phyloP scores from a whole-genome alignment of 306 rosid genomes.

The Pueraria montana region DNA sequence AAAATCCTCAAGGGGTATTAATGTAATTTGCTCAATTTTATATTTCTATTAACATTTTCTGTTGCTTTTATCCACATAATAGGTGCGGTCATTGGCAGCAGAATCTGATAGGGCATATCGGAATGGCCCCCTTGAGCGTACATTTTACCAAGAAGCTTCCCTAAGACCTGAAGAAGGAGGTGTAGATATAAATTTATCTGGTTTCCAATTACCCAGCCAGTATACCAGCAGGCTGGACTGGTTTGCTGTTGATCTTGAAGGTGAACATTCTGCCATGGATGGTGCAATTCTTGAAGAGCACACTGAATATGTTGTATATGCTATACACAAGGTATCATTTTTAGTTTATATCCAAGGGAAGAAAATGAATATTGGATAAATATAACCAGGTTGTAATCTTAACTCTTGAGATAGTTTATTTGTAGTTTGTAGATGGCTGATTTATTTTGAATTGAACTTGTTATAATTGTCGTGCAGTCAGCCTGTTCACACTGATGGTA shows the following conservation, averaged over 20 bases:
- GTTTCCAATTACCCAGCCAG: slow-evolving; percentile 67
- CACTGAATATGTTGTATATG: slow-evolving; percentile 84
- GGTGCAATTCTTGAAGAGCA: slow-evolving; percentile 94
- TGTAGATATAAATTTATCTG: slow-evolving; percentile 50
- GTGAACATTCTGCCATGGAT: slow-evolving; percentile 99
- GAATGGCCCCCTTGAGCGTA: slow-evolving; percentile 83
- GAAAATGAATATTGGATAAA: slow-evolving; percentile 42
- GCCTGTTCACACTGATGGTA: slow-evolving; percentile 19
- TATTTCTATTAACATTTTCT: slow-evolving; percentile 39
- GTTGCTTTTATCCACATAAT: slow-evolving; percentile 42
- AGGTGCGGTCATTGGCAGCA: slow-evolving; percentile 96
- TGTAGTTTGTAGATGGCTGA: slow-evolving; percentile 14
- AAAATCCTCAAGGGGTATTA: no score
- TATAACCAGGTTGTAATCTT: slow-evolving; percentile 39
- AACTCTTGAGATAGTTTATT: slow-evolving; percentile 23
- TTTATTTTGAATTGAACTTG: slow-evolving; percentile 32
- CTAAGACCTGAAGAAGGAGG: slow-evolving; percentile 74
- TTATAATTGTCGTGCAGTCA: slow-evolving; percentile 14
- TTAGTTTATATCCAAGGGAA: slow-evolving; percentile 32
- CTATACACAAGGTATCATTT: slow-evolving; percentile 86
- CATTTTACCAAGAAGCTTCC: slow-evolving; percentile 80
- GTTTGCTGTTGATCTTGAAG: slow-evolving; percentile 98
- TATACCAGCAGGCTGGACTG: slow-evolving; percentile 85
- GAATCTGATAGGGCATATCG: slow-evolving; percentile 96
- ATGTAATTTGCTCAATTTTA: no score